These are phyloP conservation scores for Tanacetum coccineum DNA, from an alignment of 129 eudicot species.

Conservation along the genomic window DNA sequence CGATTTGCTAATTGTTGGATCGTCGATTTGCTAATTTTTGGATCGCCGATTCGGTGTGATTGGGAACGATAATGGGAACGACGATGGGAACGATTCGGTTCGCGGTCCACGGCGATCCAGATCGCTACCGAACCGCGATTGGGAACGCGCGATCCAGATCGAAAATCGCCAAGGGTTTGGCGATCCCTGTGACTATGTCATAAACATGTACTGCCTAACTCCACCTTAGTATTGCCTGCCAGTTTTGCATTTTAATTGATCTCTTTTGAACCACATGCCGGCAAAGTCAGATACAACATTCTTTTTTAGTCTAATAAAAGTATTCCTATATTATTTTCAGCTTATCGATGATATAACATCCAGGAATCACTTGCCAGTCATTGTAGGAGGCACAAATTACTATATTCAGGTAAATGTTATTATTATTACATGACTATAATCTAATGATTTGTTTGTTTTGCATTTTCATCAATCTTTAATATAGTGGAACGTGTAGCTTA, in stretches of 20 bases:
- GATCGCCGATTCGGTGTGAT: too few species aligned
- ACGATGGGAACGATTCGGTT: too few species aligned
- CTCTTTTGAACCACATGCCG: neutral
- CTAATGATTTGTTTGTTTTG: slow-evolving; percentile 1
- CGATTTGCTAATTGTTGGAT: too few species aligned
- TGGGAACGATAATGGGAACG: too few species aligned
- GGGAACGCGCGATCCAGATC: too few species aligned
- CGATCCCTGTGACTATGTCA: too few species aligned
- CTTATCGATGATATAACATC: slow-evolving; percentile 74
- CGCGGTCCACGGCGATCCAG: too few species aligned
- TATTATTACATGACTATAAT: slow-evolving; percentile 13
- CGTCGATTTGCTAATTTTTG: too few species aligned
- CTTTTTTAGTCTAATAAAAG: neutral
- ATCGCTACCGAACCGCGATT: too few species aligned
- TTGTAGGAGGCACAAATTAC: slow-evolving; percentile 98
- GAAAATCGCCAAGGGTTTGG: too few species aligned
- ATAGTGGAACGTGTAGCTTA: neutral
- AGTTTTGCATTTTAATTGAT: slow-evolving; percentile 13
- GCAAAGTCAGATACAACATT: neutral
- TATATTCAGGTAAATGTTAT: slow-evolving; percentile 74
- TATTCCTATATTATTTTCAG: slow-evolving; percentile 40
- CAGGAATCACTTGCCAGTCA: slow-evolving; percentile 73
- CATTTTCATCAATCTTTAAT: neutral
- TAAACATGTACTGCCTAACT: neutral
- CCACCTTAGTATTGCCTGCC: slow-evolving; percentile 4